Evolutionary conservation across 75 land plant genomes (phyloP), one percentile per base, ranked within the genome.

Genomic region (Cupressus sempervirens): DNA sequence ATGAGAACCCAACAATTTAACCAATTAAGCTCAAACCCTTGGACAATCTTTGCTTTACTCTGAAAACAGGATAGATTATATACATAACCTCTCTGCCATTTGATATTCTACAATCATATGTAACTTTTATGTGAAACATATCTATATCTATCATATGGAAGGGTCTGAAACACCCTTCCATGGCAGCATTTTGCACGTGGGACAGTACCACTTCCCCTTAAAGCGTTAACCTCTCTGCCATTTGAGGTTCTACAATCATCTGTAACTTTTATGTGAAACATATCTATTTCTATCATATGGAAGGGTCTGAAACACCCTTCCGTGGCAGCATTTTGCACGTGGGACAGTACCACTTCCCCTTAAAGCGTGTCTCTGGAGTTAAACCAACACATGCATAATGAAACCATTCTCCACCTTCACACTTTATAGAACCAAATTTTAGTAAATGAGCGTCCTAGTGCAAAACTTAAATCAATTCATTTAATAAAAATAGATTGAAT

Each of bases 351-450:
- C 99, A 97, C 83, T 97, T 97, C 45, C 94, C 98, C 80, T 96
- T 97, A 81, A 97, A 97, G 83, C 98, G 91, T 80, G 99, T 97
- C 87, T 97, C 99, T 8, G 99, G 92, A n/a, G 95, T 94, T 65
- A 97, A 91, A 40, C 99, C 99, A 82, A 97, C 98, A 83, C 99
- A 97, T 52, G 96, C 87, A 86, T 97, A 97, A 83, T 97, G 99
- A 83, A 97, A 97, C 99, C 99, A 97, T 92, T 97, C 99, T 26
- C 99, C 99, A 83, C 99, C 99, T 92, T 93, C 91, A 82, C 99
- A 97, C 99, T 97, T 96, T 74, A 16, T 76, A 84, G 3, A n/a
- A 82, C 48, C 82, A 74, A 41, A 43, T 9, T 20, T 52, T 15
- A 53, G 83, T 62, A 76, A 35, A 84, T 56, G 32, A 76, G 14